phyloP scores from a whole-genome alignment of 352 stramenopile genomes.

The Phytophthora quininea region DNA sequence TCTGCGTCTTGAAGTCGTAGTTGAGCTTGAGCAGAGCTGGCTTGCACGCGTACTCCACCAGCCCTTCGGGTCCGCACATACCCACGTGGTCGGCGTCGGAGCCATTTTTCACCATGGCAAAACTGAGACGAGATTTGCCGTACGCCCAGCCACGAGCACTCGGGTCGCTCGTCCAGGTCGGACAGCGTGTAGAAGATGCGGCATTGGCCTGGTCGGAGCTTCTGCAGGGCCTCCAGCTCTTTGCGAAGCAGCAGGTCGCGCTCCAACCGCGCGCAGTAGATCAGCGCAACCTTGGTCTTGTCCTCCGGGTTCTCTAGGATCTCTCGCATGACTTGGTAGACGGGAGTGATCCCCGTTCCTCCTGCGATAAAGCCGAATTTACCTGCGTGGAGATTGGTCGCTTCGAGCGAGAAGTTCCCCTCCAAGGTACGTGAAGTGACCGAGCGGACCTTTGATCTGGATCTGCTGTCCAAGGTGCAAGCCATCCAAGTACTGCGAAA shows the following conservation, averaged over 20 bases:
- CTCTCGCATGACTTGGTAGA: slow-evolving; percentile 79
- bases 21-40: slow-evolving; percentile 87
- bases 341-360: slow-evolving; percentile 62
- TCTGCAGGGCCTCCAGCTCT: slow-evolving; percentile 82
- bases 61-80: slow-evolving; percentile 93
- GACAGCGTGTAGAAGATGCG: slow-evolving; percentile 49
- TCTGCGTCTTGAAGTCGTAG: slow-evolving; percentile 81
- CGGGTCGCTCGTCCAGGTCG: slow-evolving; percentile 57
- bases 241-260: slow-evolving; percentile 93
- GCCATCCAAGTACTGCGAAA: slow-evolving; percentile 87
- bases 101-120: slow-evolving; percentile 83
- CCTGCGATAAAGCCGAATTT: slow-evolving; percentile 63
- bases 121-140: slow-evolving; percentile 86
- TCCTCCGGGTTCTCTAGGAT: slow-evolving; percentile 67
- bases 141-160: slow-evolving; percentile 65
- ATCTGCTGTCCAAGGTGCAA: slow-evolving; percentile 85
- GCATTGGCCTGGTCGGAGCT: slow-evolving; percentile 45
- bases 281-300: slow-evolving; percentile 54
- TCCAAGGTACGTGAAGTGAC: slow-evolving; percentile 57
- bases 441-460: slow-evolving; percentile 87
- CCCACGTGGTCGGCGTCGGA: slow-evolving; percentile 72
- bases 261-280: slow-evolving; percentile 89
- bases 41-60: slow-evolving; percentile 95
- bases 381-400: slow-evolving; percentile 26
- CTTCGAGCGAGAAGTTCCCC: slow-evolving; percentile 42